Base-by-base conservation (phyloP, 2,329 filamentous ascomycete species). In the Cladophialophora immunda region DNA sequence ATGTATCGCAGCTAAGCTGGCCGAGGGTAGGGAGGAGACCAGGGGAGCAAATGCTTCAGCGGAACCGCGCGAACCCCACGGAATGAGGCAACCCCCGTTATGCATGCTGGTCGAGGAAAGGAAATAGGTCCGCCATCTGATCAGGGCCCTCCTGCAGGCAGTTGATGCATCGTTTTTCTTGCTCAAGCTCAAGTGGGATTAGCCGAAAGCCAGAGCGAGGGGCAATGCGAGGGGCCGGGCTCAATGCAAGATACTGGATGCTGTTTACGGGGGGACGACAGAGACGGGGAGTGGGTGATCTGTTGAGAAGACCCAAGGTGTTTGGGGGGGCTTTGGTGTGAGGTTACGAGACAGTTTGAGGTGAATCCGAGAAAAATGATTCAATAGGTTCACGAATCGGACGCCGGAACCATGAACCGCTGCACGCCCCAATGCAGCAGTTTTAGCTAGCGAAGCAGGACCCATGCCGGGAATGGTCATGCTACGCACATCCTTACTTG, bases 51-150 rank as follows among this genome's bases (percentile, higher is more conserved):
- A 25, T 2, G 8, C 19, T 38, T 32, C 17, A 50, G 57, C 57
- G 57, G 57, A 29, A 59, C 57, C 57, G 57, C 41, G 17, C 22
- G 19, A 59, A 8, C 57, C 38, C 41, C 41, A 32, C 50, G 29
- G 47, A n/a, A 15, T 41, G 58, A 59, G n/a, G 36, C 19, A 22
- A 45, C 38, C 13, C 38, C 19, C 38, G 4, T 6, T 3, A 32
- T 50, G 38, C 25, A 50, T 30, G 30, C 41, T 27, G n/a, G n/a
- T 29, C 27, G 38, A 29, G 56, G 4, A 15, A 15, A 58, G 25
- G 13, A 13, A 19, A 38, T 7, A 13, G n/a, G 29, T 30, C 57
- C 29, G 57, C 13, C 38, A 19, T 45, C 17, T 45, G 19, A 50
- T 25, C 22, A 50, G 19, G 38, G 45, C 22, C 22, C 3, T 50